These are phyloP conservation scores for Sordariomycetes sp. DNA, from an alignment of 2,329 filamentous ascomycete species.

Conservation along the genomic window DNA sequence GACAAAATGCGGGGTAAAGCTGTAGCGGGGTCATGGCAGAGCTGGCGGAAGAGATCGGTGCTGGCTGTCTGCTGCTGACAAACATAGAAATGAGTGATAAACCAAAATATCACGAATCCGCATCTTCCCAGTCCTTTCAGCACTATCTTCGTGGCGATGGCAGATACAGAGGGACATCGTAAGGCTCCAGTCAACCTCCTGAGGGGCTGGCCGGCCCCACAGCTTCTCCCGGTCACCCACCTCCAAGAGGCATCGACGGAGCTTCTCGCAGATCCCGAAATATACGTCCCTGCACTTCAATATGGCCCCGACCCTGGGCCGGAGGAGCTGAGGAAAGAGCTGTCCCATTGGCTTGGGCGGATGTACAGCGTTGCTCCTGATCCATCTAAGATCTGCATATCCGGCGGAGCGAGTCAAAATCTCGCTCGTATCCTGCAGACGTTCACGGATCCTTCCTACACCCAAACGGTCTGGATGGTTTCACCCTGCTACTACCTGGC, in stretches of 20 bases:
- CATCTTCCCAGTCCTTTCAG: neutral
- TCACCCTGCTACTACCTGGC: constrained; percentile 78
- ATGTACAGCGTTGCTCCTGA: constrained; percentile 42
- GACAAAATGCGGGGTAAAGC: neutral
- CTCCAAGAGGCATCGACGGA: constrained; percentile 50
- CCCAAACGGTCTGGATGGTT: constrained; percentile 67
- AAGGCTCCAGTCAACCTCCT: constrained; percentile 50
- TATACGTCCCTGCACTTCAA: constrained; percentile 54
- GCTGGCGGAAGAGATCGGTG: no score
- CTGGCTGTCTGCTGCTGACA: neutral
- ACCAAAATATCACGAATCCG: neutral
- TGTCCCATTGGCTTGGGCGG: constrained; percentile 59
- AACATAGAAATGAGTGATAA: neutral
- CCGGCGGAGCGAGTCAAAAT: constrained; percentile 77
- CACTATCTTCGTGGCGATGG: neutral
- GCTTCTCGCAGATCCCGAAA: constrained; percentile 47
- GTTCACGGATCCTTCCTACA: constrained; percentile 70
- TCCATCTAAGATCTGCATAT: constrained; percentile 61
- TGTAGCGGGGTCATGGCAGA: neutral
- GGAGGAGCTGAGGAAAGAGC: constrained; percentile 52
- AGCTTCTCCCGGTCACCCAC: constrained; percentile 53
- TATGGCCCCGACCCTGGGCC: constrained; percentile 76
- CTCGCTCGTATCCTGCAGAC: constrained; percentile 67
- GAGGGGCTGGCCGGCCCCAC: constrained; percentile 54
- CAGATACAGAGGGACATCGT: constrained; percentile 1